Conservation (phyloP, 2,329 filamentous ascomycete genomes). For the Verticillium longisporum region DNA sequence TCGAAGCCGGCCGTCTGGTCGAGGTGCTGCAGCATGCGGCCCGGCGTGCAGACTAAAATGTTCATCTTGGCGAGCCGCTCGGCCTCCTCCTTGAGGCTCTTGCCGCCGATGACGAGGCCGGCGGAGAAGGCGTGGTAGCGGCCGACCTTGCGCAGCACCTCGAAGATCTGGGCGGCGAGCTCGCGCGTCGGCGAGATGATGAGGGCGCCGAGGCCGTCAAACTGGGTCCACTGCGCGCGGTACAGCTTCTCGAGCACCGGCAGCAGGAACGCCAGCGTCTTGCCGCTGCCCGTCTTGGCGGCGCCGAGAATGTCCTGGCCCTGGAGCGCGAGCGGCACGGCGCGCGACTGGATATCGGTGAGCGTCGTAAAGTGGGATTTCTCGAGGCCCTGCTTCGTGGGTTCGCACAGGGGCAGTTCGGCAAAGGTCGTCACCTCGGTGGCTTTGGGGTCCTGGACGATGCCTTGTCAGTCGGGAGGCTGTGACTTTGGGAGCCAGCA, state of each 20-base stretch:
- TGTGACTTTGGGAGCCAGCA: too few species aligned
- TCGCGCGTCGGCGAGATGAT: slow-evolving; percentile 93
- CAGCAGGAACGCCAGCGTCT: slow-evolving; percentile 87
- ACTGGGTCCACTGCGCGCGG: slow-evolving; percentile 79
- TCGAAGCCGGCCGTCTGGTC: slow-evolving; percentile 90
- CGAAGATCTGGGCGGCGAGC: slow-evolving; percentile 93
- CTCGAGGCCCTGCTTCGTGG: slow-evolving; percentile 73
- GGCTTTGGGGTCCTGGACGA: slow-evolving; percentile 51
- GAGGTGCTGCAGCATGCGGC: slow-evolving; percentile 90
- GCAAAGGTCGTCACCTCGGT: slow-evolving; percentile 62
- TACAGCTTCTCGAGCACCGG: slow-evolving; percentile 92
- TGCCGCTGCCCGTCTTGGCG: slow-evolving; percentile 91
- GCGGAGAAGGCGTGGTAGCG: slow-evolving; percentile 86
- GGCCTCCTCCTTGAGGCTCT: slow-evolving; percentile 79
- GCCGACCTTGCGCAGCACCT: slow-evolving; percentile 85
- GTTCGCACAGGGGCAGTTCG: slow-evolving; percentile 77
- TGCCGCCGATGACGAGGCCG: slow-evolving; percentile 88
- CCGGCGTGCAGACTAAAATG: slow-evolving; percentile 91
- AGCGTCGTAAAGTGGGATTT: slow-evolving; percentile 82
- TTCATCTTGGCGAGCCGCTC: slow-evolving; percentile 88
- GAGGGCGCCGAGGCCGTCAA: slow-evolving; percentile 85
- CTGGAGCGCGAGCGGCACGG: slow-evolving; percentile 82
- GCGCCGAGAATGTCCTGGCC: slow-evolving; percentile 85
- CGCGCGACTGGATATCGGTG: slow-evolving; percentile 85
- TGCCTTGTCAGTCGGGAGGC: too few species aligned